Base-by-base conservation (phyloP, 352 stramenopile genomes). In the Phytophthora idaei region DNA sequence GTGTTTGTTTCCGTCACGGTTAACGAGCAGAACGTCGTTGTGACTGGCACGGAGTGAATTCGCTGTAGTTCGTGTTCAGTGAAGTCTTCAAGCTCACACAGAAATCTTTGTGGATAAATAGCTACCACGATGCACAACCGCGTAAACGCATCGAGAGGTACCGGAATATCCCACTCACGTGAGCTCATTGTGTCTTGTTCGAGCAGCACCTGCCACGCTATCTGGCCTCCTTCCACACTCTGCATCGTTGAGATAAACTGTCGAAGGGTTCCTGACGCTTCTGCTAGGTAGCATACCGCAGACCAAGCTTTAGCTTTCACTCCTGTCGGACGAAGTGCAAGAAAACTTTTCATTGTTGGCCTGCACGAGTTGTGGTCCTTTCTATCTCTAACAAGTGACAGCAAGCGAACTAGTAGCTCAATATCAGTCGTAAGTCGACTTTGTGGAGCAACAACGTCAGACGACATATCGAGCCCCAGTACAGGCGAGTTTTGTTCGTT, bases 31-130 rank as follows among this genome's bases (percentile, higher is more conserved):
- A 32, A 57, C n/a, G 27, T 67, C 17, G 39, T 32, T 42, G 52
- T 32, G 11, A 31, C 31, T 3, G 46, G 27, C 2, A 57, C 28
- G 17, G 32, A 65, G 5, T 68, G 36, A 36, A 76, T 57, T 50
- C 62, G 67, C 15, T 64, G 56, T 31, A 74, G 11, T 11, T 71
- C 62, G 27, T n/a, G 39, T 2, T 14, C 15, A 12, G 66, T 11
- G 27, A 83, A 83, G 9, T 49, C 17, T 52, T 85, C 75, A 9
- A 81, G 28, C 34, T 83, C 74, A 9, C 47, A 55, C 15, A 80
- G 27, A 31, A 83, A 65, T 1, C 51, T 44, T 15, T 77, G 47
- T 1, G 39, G 61, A 48, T 81, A 60, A 0, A 83, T 37, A 7
- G 61, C 65, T 31, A 53, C 53, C 14, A 71, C 47, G 12, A 76